phyloP scores from a whole-genome alignment of 75 land plant species.

The Gnetum montanum region DNA sequence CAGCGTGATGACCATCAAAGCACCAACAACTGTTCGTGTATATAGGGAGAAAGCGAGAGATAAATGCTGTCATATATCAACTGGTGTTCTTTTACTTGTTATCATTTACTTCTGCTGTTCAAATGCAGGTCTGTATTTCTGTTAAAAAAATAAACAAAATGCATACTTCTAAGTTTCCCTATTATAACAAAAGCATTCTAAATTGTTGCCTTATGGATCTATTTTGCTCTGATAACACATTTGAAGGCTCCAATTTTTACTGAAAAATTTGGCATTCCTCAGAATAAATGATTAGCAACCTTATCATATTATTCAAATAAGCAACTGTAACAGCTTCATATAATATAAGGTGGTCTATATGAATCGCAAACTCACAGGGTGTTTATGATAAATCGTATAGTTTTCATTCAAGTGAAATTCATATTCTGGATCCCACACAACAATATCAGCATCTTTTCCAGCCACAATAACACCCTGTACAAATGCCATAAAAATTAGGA shows the following conservation, averaged over 20 bases:
- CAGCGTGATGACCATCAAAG: too few relatives aligned
- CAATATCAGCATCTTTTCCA: constrained; percentile 94
- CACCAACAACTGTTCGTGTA: background rate
- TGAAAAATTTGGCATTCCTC: background rate
- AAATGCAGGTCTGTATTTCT: too few relatives aligned
- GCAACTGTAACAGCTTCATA: background rate
- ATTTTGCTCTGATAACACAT: background rate
- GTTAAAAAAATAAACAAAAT: too few relatives aligned
- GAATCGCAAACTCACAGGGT: constrained; percentile 42
- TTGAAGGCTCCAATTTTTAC: background rate
- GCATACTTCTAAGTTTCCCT: too few relatives aligned
- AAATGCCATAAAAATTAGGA: background rate
- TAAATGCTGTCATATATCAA: background rate
- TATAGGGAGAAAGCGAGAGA: background rate
- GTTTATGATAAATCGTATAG: constrained; percentile 49
- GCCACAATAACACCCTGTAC: constrained; percentile 63
- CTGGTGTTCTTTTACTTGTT: too few relatives aligned
- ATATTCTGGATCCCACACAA: constrained; percentile 88
- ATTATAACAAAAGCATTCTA: background rate
- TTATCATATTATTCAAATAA: too few relatives aligned
- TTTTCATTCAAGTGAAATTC: constrained; percentile 57
- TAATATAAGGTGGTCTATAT: background rate
- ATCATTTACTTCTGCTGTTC: too few relatives aligned
- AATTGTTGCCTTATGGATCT: background rate
- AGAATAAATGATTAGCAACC: background rate